Conservation (phyloP, 2,329 filamentous ascomycete genomes). For the Arthrobotrys sinensis region DNA sequence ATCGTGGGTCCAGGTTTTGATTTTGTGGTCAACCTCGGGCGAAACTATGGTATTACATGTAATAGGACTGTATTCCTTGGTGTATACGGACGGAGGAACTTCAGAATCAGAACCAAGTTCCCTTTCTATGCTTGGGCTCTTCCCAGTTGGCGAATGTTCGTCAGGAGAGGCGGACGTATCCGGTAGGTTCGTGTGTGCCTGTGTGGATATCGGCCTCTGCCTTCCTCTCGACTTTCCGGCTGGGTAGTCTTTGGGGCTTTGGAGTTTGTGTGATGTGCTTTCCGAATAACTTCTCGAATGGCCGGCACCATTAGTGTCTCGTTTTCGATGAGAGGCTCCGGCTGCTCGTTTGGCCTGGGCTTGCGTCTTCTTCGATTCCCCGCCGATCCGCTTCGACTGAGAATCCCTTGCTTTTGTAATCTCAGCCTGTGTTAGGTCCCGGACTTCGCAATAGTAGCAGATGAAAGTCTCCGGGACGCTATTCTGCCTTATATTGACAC, state of each 20-base stretch:
- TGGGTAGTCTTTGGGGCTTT: constrained; percentile 46
- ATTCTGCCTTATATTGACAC: constrained; percentile 88
- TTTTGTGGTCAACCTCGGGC: constrained; percentile 54
- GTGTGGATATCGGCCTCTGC: constrained; percentile 54
- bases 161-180: constrained; percentile 56
- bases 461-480: constrained; percentile 82
- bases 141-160: constrained; percentile 57
- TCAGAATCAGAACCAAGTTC: constrained; percentile 55
- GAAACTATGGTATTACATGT: constrained; percentile 58
- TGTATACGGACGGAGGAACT: constrained; percentile 57
- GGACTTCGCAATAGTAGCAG: constrained; percentile 89
- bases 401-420: constrained; percentile 81
- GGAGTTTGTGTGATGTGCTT: constrained; percentile 68
- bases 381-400: constrained; percentile 75
- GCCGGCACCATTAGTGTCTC: constrained; percentile 74
- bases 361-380: constrained; percentile 66
- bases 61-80: constrained; percentile 58
- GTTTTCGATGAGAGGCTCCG: constrained; percentile 90
- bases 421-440: constrained; percentile 74
- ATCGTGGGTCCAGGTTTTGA: constrained; percentile 56
- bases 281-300: constrained; percentile 71
- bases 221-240: constrained; percentile 49
- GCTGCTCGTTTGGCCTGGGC: constrained; percentile 74
- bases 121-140: constrained; percentile 59
- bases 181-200: constrained; percentile 43